phyloP scores from a whole-genome alignment of 2,329 filamentous ascomycete genomes.

The Fusarium buharicum region DNA sequence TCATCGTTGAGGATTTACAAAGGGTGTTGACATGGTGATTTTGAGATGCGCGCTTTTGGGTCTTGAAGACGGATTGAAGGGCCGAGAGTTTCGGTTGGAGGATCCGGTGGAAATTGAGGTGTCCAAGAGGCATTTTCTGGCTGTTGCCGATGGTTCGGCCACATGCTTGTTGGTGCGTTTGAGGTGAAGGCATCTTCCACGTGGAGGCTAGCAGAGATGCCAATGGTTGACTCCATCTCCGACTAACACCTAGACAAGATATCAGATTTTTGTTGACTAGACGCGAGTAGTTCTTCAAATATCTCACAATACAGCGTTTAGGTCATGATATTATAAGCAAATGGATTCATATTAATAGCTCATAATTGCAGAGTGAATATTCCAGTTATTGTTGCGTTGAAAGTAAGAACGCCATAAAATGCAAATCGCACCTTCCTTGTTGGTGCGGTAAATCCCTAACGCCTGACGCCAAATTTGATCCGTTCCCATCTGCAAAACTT shows the following conservation, averaged over 20 bases:
- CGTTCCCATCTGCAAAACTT: neutral
- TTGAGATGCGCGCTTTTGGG: neutral
- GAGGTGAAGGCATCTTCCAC: constrained; percentile 8
- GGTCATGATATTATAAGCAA: no score
- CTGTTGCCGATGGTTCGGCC: constrained; percentile 5
- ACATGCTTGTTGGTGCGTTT: constrained; percentile 8
- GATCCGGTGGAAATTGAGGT: neutral
- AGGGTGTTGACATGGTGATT: neutral
- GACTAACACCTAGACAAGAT: constrained; percentile 1
- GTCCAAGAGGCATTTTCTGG: constrained; percentile 18
- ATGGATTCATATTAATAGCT: neutral
- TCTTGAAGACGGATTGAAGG: neutral
- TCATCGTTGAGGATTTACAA: constrained; percentile 35
- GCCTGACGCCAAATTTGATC: constrained; percentile 11
- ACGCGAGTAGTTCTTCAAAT: no score
- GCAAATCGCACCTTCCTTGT: neutral
- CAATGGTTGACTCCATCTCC: constrained; percentile 13
- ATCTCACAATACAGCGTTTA: no score
- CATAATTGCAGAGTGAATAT: neutral
- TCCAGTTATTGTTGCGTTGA: neutral
- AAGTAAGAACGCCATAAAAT: neutral
- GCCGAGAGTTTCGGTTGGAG: constrained; percentile 4
- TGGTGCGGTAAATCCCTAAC: neutral
- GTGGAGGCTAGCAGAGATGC: constrained; percentile 13
- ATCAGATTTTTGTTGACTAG: neutral